Evolutionary conservation across 345 rosid species (phyloP).

Genomic region (Reutealis trisperma): DNA sequence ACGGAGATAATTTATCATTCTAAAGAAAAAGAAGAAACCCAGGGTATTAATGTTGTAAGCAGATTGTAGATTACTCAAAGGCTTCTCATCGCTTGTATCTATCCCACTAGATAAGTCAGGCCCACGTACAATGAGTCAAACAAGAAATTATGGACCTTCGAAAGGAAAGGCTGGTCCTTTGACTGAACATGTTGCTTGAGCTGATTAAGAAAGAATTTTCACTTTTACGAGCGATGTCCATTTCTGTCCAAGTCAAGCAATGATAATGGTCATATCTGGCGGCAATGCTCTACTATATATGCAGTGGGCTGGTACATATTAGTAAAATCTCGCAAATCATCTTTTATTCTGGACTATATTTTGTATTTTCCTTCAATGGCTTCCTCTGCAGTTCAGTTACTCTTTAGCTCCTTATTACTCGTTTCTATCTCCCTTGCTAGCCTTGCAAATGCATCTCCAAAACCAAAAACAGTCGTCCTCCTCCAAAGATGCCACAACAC

Average conservation of each 20-base stretch:
- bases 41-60: too few species aligned
- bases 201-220: background rate
- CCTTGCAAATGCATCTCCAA: constrained; percentile 4
- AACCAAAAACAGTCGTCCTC: constrained; percentile 27
- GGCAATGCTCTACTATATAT: background rate
- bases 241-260: background rate
- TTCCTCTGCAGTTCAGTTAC: background rate
- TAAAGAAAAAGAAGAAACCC: too few species aligned
- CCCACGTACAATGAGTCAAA: too few species aligned
- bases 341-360: background rate
- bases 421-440: background rate
- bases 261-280: background rate
- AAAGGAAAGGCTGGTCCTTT: too few species aligned
- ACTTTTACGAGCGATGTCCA: too few species aligned
- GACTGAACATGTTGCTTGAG: too few species aligned
- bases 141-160: too few species aligned
- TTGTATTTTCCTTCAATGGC: background rate
- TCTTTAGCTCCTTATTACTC: background rate
- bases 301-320: too few species aligned
- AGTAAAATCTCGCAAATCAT: background rate
- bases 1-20: too few species aligned
- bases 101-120: too few species aligned
- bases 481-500: constrained; percentile 25
- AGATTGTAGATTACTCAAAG: too few species aligned
- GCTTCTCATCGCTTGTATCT: too few species aligned